phyloP scores from a whole-genome alignment of 345 rosid genomes.

The Brassica incana region DNA sequence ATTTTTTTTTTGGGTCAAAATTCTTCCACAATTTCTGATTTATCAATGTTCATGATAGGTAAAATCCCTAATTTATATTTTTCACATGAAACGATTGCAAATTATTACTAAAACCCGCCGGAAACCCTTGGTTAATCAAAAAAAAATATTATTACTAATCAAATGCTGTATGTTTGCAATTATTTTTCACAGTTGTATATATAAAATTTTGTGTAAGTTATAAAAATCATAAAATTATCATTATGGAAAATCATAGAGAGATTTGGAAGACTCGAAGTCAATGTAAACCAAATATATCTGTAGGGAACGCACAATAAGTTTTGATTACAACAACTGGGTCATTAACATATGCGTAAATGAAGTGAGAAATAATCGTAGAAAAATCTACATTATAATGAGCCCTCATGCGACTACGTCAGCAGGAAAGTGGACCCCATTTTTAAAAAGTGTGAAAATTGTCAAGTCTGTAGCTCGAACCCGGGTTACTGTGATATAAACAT shows the following conservation, averaged over 20 bases:
- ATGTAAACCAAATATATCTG: not conserved
- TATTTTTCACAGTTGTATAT: not conserved
- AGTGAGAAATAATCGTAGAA: not conserved
- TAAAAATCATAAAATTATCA: not conserved
- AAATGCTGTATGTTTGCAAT: not conserved
- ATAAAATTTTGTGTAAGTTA: not conserved
- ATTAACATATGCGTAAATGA: not conserved
- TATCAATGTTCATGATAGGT: not conserved
- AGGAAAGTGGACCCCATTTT: too few relatives aligned
- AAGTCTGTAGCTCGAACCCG: too few relatives aligned
- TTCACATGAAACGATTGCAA: not conserved
- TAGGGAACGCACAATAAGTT: not conserved
- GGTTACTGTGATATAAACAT: too few relatives aligned
- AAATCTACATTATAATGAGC: not conserved
- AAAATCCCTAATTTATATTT: not conserved
- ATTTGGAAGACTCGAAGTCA: not conserved
- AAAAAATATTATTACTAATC: not conserved
- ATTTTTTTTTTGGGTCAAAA: not conserved
- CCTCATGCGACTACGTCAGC: too few relatives aligned
- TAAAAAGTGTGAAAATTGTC: too few relatives aligned
- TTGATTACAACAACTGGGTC: not conserved
- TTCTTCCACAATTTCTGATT: not conserved
- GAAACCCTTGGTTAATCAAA: too few relatives aligned
- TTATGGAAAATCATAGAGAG: not conserved
- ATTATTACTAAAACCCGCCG: too few relatives aligned